Evolutionary conservation across 2,329 filamentous ascomycete genomes (phyloP).

Genomic region (Pseudocercospora eumusae): DNA sequence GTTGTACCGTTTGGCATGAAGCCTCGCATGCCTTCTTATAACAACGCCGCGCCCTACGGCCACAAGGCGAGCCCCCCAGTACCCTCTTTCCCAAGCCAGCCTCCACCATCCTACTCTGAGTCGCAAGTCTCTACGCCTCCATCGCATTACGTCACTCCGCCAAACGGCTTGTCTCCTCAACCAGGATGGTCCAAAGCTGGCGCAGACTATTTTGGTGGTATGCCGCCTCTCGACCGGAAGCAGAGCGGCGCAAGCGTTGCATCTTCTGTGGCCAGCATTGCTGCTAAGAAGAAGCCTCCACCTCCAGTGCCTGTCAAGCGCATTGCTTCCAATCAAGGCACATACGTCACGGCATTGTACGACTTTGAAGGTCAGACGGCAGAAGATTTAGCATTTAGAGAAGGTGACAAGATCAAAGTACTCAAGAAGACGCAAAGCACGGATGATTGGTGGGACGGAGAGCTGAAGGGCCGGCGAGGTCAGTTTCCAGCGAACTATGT

Average conservation of each 20-base stretch:
- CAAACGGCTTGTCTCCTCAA: constrained; percentile 25
- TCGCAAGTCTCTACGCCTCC: constrained; percentile 38
- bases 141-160: constrained; percentile 38
- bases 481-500: constrained; percentile 81
- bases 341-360: constrained; percentile 64
- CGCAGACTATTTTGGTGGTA: constrained; percentile 38
- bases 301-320: constrained; percentile 70
- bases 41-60: constrained; percentile 26
- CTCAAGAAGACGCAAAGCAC: constrained; percentile 75
- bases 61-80: constrained; percentile 26
- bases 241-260: constrained; percentile 38
- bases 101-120: constrained; percentile 30
- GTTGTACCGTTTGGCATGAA: constrained; percentile 30
- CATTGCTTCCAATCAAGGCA: constrained; percentile 47
- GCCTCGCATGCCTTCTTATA: constrained; percentile 30
- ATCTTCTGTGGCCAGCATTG: constrained; percentile 34
- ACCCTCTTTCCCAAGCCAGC: constrained; percentile 17
- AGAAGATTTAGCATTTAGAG: constrained; percentile 72
- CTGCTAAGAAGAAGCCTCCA: constrained; percentile 71
- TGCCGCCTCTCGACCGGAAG: constrained; percentile 20
- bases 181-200: constrained; percentile 29
- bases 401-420: constrained; percentile 76
- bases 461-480: constrained; percentile 67
- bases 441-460: constrained; percentile 88
- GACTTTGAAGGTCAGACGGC: constrained; percentile 69